A percentile compares a stretch with the other conserved stretches of the same genome.
phyloP scores from a whole-genome alignment of 108 stramenopile genomes.

The Pelagomonas calceolata region DNA sequence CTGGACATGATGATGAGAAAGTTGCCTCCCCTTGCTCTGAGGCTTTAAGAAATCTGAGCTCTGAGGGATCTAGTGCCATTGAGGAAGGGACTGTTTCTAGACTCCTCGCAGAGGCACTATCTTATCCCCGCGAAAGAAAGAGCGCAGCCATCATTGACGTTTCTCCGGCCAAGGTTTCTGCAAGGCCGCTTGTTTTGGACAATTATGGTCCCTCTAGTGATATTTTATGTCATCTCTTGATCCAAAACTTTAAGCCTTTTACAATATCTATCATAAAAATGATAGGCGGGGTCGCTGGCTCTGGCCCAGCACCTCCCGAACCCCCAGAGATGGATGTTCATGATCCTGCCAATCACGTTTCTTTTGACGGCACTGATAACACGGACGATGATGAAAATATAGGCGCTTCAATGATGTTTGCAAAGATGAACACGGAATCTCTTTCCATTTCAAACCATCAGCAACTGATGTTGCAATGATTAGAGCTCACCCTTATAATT shows the following conservation, averaged over 20 bases:
- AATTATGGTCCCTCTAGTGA: neutral
- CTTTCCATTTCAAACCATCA: too few species aligned
- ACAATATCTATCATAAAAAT: neutral
- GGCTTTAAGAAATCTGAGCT: conserved; percentile 15
- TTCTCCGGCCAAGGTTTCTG: neutral
- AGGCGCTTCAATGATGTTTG: neutral
- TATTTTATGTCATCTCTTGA: neutral
- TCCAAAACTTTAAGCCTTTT: neutral
- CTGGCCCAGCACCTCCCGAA: neutral
- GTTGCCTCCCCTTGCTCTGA: conserved; percentile 4
- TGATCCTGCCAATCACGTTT: neutral
- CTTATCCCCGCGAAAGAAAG: neutral
- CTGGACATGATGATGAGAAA: neutral
- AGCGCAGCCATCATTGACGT: conserved; percentile 3
- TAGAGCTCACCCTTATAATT: too few species aligned
- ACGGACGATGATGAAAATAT: neutral
- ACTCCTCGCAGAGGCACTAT: conserved; percentile 17
- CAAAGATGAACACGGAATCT: neutral
- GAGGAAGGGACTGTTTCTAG: conserved; percentile 23
- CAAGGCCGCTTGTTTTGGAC: neutral
- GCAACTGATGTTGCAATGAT: too few species aligned
- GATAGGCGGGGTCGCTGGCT: neutral
- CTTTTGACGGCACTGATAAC: neutral
- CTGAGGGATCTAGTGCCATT: conserved; percentile 10
- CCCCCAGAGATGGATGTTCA: neutral